Percentiles rank a stretch among this genome's conserved stretches.
Evolutionary conservation across 2,329 filamentous ascomycete genomes (phyloP).

Genomic region (Metarhizium humberi): DNA sequence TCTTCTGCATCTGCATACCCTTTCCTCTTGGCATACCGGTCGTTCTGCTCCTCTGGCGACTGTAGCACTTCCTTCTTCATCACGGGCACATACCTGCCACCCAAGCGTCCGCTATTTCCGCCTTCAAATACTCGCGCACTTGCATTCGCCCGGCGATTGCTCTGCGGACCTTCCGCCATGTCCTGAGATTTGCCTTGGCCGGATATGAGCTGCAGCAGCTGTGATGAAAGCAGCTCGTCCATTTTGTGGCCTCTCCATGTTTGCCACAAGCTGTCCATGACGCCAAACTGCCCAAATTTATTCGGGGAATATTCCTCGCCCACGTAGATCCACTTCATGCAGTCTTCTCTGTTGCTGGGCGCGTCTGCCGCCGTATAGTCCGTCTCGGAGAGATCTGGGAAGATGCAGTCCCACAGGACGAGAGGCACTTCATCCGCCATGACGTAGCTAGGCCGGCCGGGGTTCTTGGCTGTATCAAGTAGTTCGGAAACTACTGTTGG

Average conservation of each 20-base stretch:
- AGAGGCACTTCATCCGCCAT: conserved; percentile 87
- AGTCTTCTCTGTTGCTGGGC: conserved; percentile 35
- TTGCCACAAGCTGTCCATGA: conserved; percentile 71
- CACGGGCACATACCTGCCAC: conserved; percentile 46
- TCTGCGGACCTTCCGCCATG: conserved; percentile 25
- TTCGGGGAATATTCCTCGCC: conserved; percentile 53
- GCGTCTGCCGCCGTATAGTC: not conserved
- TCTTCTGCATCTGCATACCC: conserved; percentile 46
- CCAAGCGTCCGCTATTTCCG: conserved; percentile 38
- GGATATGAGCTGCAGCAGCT: conserved; percentile 57
- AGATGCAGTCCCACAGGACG: conserved; percentile 93
- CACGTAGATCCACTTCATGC: conserved; percentile 69
- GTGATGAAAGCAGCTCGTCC: conserved; percentile 74
- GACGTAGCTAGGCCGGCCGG: conserved; percentile 73
- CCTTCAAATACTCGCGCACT: conserved; percentile 41
- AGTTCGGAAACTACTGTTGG: conserved; percentile 65
- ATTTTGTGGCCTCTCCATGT: conserved; percentile 80
- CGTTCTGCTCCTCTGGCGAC: conserved; percentile 46
- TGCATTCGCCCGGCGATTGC: conserved; percentile 22
- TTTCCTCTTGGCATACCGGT: conserved; percentile 51
- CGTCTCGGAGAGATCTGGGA: conserved; percentile 40
- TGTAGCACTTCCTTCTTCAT: conserved; percentile 40
- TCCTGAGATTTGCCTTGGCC: conserved; percentile 25
- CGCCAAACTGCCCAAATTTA: conserved; percentile 55
- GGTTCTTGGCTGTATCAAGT: conserved; percentile 62